Percentiles rank a stretch among this genome's conserved stretches.
Evolutionary conservation across 2,329 filamentous ascomycete genomes (phyloP).

Genomic region (Phyllosticta citribraziliensis): DNA sequence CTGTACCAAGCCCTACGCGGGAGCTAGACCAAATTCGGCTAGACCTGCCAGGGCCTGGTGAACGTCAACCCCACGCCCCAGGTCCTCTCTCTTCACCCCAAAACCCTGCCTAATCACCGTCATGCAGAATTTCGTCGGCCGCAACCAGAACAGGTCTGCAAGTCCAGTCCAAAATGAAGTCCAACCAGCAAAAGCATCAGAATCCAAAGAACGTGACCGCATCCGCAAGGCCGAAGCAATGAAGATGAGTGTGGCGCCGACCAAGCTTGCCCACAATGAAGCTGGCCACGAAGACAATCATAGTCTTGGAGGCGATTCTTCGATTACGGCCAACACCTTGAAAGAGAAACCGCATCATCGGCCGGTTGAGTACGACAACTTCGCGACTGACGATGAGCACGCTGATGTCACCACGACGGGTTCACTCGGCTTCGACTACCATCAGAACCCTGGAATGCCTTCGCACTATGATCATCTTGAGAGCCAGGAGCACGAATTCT

Average conservation of each 20-base stretch:
- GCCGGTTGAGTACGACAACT: not conserved
- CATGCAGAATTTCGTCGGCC: not conserved
- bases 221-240: not conserved
- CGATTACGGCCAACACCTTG: not conserved
- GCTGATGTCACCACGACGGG: not conserved
- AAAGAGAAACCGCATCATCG: not conserved
- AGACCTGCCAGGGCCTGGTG: too few relatives aligned
- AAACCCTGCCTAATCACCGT: not conserved
- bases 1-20: too few relatives aligned
- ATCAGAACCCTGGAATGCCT: not conserved
- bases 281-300: not conserved
- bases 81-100: not conserved
- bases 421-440: not conserved
- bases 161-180: not conserved
- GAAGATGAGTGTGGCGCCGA: not conserved
- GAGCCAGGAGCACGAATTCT: not conserved
- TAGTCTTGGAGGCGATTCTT: not conserved
- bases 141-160: not conserved
- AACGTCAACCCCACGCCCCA: too few relatives aligned
- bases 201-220: not conserved
- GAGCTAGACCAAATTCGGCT: too few relatives aligned
- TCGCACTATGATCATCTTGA: not conserved
- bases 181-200: not conserved
- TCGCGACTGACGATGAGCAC: constrained; percentile 7
- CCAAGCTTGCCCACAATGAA: not conserved